Percentiles rank a stretch among this genome's conserved stretches.
These are phyloP conservation scores for Boletus edulis DNA, from an alignment of 768 basidiomycete genomes.

Conservation along the genomic window DNA sequence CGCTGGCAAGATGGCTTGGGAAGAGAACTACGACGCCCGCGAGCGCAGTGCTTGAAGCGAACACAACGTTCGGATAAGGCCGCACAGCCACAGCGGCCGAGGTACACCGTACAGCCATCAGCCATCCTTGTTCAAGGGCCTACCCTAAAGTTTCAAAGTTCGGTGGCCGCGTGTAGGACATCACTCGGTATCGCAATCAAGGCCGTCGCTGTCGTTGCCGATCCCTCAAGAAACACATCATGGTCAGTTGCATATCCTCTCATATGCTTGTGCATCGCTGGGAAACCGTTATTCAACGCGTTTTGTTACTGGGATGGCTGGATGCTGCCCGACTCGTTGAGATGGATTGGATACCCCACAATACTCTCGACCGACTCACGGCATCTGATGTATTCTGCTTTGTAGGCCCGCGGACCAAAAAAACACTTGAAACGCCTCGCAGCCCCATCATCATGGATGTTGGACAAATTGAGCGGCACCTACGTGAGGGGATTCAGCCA, in stretches of 20 bases:
- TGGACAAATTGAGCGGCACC: slow-evolving; percentile 96
- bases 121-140: slow-evolving; percentile 1
- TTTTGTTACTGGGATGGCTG: slow-evolving; percentile 19
- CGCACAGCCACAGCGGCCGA: no score
- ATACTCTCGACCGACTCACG: neutral
- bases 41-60: neutral
- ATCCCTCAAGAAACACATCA: slow-evolving; percentile 30
- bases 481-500: slow-evolving; percentile 56
- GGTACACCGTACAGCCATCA: slow-evolving; percentile 20
- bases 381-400: slow-evolving; percentile 20
- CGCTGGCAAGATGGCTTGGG: neutral
- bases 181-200: slow-evolving; percentile 21
- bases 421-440: slow-evolving; percentile 98
- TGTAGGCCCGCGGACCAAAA: slow-evolving; percentile 94
- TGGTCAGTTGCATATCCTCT: slow-evolving; percentile 28
- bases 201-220: slow-evolving; percentile 18
- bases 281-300: neutral
- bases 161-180: neutral
- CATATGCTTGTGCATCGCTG: neutral
- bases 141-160: slow-evolving; percentile 22
- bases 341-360: slow-evolving; percentile 17
- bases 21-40: neutral
- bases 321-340: slow-evolving; percentile 20
- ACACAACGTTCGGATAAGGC: no score
- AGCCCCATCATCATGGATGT: slow-evolving; percentile 99